phyloP scores from a whole-genome alignment of 805 yeast genomes.

The Ogataea saltuana region DNA sequence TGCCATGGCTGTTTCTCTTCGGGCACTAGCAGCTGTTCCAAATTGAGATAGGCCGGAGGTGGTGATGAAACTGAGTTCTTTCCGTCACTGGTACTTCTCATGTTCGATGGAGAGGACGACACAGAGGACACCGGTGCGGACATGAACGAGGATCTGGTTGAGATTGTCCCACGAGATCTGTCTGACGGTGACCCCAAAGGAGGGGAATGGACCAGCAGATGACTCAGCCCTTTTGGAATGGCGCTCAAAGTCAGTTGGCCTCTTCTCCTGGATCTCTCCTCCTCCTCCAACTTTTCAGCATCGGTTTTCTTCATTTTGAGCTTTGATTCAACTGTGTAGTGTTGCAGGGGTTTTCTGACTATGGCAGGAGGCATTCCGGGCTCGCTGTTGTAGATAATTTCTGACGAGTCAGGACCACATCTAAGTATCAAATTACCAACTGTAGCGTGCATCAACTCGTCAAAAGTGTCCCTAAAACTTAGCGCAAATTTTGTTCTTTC shows the following conservation, averaged over 20 bases:
- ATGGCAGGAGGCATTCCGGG: constrained; percentile 64
- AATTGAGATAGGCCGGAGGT: constrained; percentile 1
- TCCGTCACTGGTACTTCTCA: constrained; percentile 10
- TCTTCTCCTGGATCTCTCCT: constrained; percentile 47
- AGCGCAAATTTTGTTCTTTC: constrained; percentile 64
- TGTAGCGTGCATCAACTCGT: constrained; percentile 64
- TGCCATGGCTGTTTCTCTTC: background rate
- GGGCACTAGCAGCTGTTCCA: constrained; percentile 3
- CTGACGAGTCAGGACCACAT: constrained; percentile 64
- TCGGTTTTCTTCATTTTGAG: constrained; percentile 35
- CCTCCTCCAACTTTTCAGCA: constrained; percentile 45
- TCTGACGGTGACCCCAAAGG: constrained; percentile 34
- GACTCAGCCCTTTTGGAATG: constrained; percentile 55
- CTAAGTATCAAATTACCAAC: constrained; percentile 60
- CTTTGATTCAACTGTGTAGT: constrained; percentile 37
- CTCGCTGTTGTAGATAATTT: constrained; percentile 45
- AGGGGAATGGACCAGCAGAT: constrained; percentile 45
- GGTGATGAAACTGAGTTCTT: background rate
- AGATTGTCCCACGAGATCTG: no score
- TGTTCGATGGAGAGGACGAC: constrained; percentile 12
- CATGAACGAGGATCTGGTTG: constrained; percentile 8
- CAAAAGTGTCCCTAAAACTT: constrained; percentile 66
- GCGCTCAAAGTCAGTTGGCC: constrained; percentile 52
- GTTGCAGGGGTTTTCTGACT: constrained; percentile 44
- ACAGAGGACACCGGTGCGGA: constrained; percentile 29